Evolutionary conservation across 2,329 filamentous ascomycete species (phyloP), one percentile per base, ranked within the genome.

Genomic region (Diaporthe eres): DNA sequence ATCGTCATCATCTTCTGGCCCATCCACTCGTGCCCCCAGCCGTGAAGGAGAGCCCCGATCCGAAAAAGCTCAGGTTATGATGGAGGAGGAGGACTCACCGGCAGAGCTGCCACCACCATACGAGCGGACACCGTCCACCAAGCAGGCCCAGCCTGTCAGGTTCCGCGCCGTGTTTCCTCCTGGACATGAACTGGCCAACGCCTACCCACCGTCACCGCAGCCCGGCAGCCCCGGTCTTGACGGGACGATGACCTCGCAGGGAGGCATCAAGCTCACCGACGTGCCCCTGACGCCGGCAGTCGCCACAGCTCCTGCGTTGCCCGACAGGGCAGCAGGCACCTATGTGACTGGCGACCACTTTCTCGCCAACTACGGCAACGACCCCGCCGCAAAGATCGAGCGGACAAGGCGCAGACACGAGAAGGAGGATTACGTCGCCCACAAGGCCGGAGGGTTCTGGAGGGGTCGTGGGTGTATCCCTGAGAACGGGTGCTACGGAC

Each of bases 401-500:
- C 87, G 85, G 58, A 86, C 86, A 80, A 88, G 88, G 75, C 88
- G 86, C 76, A 89, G 87, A 28, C 88, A 89, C 75, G 92, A 94
- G 81, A 93, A 92, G 76, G 92, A 94, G 82, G 93, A 94, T 55
- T 87, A 86, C 3, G 79, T 89, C 25, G 91, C 90, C 1, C 87
- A 86, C 67, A 91, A 88, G 77, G 82, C 87, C 0, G 92, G 92
- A 2, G 89, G 90, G 4, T 86, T 91, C 57, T 94, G 92, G 92
- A 89, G 90, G 80, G 92, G 92, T 2, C 88, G 92, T 65, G 90
- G 89, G 13, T 93, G 90, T 76, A 86, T 94, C 49, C 88, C 91
- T 0, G 85, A 88, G 22, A 88, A 85, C n/a, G 92, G 92, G 2
- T 94, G 92, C 82, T 92, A 92, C 81, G 92, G 93, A 1, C 87